Evolutionary conservation across 129 eudicot species (phyloP).

Genomic region (Artemisia tridentata): DNA sequence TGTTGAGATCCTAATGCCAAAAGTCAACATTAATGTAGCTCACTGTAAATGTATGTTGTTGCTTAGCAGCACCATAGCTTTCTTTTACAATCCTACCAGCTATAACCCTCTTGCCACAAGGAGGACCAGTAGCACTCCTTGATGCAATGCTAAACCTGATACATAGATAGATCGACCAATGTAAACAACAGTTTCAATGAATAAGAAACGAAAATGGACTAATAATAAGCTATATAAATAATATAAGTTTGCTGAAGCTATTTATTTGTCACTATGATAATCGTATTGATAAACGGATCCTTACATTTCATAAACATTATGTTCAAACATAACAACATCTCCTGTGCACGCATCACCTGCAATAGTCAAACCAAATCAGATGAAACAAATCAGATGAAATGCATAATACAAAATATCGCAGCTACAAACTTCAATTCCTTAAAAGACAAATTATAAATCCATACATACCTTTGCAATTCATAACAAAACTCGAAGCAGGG

Average conservation of each 20-base stretch:
- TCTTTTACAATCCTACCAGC: conserved; percentile 93
- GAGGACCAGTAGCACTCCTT: conserved; percentile 78
- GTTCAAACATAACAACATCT: conserved; percentile 88
- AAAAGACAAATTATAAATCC: background rate
- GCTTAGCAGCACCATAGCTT: conserved; percentile 96
- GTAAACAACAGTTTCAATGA: conserved; percentile 3
- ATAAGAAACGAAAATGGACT: background rate
- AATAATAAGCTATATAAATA: too few species aligned
- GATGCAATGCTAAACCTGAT: conserved; percentile 79
- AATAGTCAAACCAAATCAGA: conserved; percentile 15
- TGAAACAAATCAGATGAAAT: background rate
- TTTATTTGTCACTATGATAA: too few species aligned
- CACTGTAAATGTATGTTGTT: conserved; percentile 90
- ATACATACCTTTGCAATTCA: conserved; percentile 74
- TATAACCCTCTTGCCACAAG: conserved; percentile 71
- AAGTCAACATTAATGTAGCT: background rate
- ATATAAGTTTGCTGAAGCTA: too few species aligned
- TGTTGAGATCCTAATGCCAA: background rate
- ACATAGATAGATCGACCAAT: background rate
- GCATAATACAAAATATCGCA: background rate
- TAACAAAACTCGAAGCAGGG: conserved; percentile 69
- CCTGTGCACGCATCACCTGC: conserved; percentile 97
- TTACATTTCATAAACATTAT: conserved; percentile 90
- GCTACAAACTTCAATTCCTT: background rate
- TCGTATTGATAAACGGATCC: conserved; percentile 9